phyloP scores from a whole-genome alignment of 148 eudicot species.

The Vaccinium macrocarpon region DNA sequence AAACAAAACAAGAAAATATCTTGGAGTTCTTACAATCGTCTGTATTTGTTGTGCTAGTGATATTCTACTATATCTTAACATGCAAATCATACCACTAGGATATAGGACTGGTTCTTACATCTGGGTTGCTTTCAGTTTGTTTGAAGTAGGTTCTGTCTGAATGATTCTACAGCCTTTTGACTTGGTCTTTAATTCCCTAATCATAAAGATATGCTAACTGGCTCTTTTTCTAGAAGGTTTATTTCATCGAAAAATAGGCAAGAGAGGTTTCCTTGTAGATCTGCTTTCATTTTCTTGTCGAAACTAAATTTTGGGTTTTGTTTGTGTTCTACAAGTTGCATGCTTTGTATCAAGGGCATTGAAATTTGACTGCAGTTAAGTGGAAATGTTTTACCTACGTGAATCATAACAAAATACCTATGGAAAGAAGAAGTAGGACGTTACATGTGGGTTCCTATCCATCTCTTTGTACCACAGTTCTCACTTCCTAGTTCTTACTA shows the following conservation, averaged over 20 bases:
- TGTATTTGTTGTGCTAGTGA: neutral
- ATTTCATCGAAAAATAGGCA: neutral
- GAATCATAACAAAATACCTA: neutral
- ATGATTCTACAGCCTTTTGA: neutral
- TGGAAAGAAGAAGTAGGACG: neutral
- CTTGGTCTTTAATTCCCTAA: neutral
- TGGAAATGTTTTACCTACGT: neutral
- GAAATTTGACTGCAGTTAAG: neutral
- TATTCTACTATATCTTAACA: neutral
- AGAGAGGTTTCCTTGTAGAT: neutral
- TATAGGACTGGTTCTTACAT: neutral
- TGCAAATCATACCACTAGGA: conserved; percentile 1
- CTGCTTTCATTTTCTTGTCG: neutral
- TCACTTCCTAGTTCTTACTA: neutral
- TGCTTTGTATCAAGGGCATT: neutral
- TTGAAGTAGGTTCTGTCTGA: neutral
- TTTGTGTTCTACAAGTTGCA: neutral
- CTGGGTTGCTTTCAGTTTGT: conserved; percentile 6
- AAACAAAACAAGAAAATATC: neutral
- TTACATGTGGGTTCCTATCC: neutral
- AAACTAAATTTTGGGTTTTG: neutral
- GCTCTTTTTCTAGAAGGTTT: neutral
- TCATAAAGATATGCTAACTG: neutral
- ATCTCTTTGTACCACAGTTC: neutral
- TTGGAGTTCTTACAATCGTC: neutral